Conservation (phyloP, 2,329 filamentous ascomycete species). For the Juglanconis sp. region DNA sequence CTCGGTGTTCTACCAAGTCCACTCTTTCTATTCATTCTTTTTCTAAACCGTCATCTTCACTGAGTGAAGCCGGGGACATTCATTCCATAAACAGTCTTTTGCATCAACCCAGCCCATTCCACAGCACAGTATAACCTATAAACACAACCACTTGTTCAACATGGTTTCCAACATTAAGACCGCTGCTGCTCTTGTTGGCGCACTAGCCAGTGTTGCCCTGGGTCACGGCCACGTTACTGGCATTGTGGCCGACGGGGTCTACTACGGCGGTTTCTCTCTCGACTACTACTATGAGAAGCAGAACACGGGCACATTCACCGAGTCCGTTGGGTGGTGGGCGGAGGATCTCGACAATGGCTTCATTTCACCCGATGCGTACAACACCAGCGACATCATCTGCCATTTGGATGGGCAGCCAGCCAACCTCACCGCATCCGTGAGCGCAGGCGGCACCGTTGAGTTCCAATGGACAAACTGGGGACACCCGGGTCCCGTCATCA, state of each 20-base stretch:
- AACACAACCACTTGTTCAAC: background rate
- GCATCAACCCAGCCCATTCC: background rate
- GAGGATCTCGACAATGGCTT: conserved; percentile 25
- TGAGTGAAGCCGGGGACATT: conserved; percentile 7
- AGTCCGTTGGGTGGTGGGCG: conserved; percentile 28
- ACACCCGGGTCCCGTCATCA: conserved; percentile 28
- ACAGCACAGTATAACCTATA: background rate
- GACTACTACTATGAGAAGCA: conserved; percentile 25
- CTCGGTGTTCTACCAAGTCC: conserved; percentile 1
- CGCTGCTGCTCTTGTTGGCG: background rate
- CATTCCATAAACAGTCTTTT: background rate
- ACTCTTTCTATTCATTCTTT: background rate
- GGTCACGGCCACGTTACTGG: conserved; percentile 14
- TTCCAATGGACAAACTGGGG: conserved; percentile 29
- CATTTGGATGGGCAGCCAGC: conserved; percentile 5
- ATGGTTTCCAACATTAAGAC: conserved; percentile 6
- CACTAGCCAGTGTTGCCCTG: background rate
- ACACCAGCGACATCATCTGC: conserved; percentile 17
- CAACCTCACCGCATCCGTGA: conserved; percentile 14
- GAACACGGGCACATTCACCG: conserved; percentile 24
- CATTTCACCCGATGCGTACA: conserved; percentile 8
- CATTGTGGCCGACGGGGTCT: conserved; percentile 12
- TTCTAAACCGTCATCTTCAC: conserved; percentile 2
- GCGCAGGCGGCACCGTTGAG: conserved; percentile 18
- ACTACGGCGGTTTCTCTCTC: conserved; percentile 12